Base-by-base conservation (phyloP, 2,329 filamentous ascomycete species). In the Scorias spongiosa region DNA sequence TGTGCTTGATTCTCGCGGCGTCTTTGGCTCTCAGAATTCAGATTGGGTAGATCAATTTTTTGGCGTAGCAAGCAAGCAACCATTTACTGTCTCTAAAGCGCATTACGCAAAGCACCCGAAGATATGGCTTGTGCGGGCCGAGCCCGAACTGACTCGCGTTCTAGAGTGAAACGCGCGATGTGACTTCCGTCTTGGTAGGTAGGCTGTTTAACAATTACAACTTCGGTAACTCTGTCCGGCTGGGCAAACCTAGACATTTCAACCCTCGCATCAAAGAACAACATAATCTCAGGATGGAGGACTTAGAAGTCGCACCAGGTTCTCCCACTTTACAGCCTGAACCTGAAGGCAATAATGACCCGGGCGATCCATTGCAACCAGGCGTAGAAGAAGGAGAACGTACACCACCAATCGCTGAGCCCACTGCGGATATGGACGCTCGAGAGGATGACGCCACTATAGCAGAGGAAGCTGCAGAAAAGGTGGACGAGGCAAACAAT, bases 361-460 rank as follows among this genome's bases (percentile, higher is more conserved):
- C 65, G 6, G 54, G 54, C 41, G 67, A 71, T 50, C 64, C 66
- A 29, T 57, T 68, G 41, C 60, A 62, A 39, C 67, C 67, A 12
- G 65, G 66, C 37, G 59, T 69, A 30, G 68, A 71, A 37, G 66
- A 71, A 53, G 70, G 71, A 49, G 62, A 71, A 46, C 65, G 62
- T 11, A 65, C 63, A 37, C 63, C 66, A 26, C 65, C 66, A 2
- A 57, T 67, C 42, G 62, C 57, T 12, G 60, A 64, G 10, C 63
- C 67, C 7, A 54, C 60, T 26, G 61, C 64, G 44, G 67, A 71
- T 43, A 65, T 66, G 58, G 69, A 70, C 45, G 60, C 60, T 38
- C 62, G 60, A 14, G 66, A 65, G 43, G 52, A 58, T 36, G 58
- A 60, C 39, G 9, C 32, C 4, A 36, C 32, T 15, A 36, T 36